Percentiles rank a stretch among this genome's conserved stretches.
Evolutionary conservation across 495 filamentous ascomycete genomes (phyloP).

Genomic region (Aspergillus incahuasiensis): DNA sequence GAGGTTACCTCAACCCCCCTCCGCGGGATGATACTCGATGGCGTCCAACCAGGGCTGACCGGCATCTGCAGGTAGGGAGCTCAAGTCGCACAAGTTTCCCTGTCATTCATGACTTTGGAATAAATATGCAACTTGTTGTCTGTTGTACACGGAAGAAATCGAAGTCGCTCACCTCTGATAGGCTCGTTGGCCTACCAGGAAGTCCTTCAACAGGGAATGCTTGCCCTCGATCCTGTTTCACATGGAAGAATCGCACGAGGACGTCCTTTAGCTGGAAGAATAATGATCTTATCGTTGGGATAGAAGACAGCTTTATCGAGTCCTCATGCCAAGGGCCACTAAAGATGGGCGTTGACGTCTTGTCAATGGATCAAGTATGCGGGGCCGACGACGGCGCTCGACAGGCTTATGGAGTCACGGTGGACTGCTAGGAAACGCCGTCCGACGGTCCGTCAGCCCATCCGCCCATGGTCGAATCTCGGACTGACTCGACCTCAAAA

Average conservation of each 20-base stretch:
- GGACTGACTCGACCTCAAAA: not conserved
- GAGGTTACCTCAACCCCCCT: constrained; percentile 9
- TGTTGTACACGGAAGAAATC: not conserved
- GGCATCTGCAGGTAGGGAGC: not conserved
- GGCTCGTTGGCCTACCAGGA: not conserved
- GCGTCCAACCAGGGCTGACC: not conserved
- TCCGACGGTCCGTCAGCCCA: constrained; percentile 16
- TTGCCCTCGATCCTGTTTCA: constrained; percentile 10
- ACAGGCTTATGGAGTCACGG: constrained; percentile 14
- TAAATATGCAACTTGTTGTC: not conserved
- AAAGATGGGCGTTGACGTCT: constrained; percentile 8
- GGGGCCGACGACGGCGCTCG: constrained; percentile 15
- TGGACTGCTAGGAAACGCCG: constrained; percentile 11
- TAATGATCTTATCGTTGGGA: constrained; percentile 17
- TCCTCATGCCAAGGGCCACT: constrained; percentile 20
- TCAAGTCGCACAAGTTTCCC: not conserved
- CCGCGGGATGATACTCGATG: not conserved
- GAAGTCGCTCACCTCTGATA: not conserved
- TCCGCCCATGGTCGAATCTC: not conserved
- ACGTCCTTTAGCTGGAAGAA: constrained; percentile 4
- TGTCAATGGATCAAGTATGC: constrained; percentile 17
- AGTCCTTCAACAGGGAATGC: not conserved
- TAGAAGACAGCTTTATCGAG: constrained; percentile 7
- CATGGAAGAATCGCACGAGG: constrained; percentile 21
- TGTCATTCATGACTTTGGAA: not conserved